phyloP scores from a whole-genome alignment of 2,329 filamentous ascomycete genomes.

The Alternaria sp. region DNA sequence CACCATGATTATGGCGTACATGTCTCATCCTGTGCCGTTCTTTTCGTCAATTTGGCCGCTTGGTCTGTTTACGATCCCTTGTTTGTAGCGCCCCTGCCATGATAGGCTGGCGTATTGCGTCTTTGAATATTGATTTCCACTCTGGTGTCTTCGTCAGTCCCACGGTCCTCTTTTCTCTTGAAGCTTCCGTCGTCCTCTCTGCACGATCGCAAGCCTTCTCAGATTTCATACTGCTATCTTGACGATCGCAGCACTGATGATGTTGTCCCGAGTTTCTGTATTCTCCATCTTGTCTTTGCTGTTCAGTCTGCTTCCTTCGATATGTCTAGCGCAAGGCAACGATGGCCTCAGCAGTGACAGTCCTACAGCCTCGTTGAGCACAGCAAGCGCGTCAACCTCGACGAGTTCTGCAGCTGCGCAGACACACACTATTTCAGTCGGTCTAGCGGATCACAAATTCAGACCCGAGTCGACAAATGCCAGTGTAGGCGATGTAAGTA shows the following conservation, averaged over 20 bases:
- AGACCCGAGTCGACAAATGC: slow-evolving; percentile 48
- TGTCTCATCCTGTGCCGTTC: slow-evolving; percentile 9
- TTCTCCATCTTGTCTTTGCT: background rate
- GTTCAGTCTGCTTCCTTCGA: background rate
- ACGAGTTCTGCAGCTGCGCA: slow-evolving; percentile 23
- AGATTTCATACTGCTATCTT: background rate
- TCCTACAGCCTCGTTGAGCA: slow-evolving; percentile 3
- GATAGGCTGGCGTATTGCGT: background rate
- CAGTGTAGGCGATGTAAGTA: slow-evolving; percentile 46
- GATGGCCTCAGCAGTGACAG: background rate
- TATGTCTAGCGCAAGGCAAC: slow-evolving; percentile 16
- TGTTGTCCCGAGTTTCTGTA: background rate
- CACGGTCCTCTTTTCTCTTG: background rate
- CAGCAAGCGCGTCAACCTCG: slow-evolving; percentile 8
- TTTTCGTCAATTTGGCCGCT: slow-evolving; percentile 1
- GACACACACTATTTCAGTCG: slow-evolving; percentile 47
- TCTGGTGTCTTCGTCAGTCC: slow-evolving; percentile 7
- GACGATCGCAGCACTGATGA: background rate
- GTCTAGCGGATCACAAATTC: slow-evolving; percentile 47
- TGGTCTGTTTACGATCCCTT: slow-evolving; percentile 1
- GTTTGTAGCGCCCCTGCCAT: slow-evolving; percentile 9
- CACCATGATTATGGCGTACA: background rate
- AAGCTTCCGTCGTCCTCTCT: background rate
- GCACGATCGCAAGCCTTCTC: background rate
- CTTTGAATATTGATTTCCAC: background rate